These are phyloP conservation scores for Kazachstania psychrophila DNA, from an alignment of 805 yeast genomes.

Conservation along the genomic window DNA sequence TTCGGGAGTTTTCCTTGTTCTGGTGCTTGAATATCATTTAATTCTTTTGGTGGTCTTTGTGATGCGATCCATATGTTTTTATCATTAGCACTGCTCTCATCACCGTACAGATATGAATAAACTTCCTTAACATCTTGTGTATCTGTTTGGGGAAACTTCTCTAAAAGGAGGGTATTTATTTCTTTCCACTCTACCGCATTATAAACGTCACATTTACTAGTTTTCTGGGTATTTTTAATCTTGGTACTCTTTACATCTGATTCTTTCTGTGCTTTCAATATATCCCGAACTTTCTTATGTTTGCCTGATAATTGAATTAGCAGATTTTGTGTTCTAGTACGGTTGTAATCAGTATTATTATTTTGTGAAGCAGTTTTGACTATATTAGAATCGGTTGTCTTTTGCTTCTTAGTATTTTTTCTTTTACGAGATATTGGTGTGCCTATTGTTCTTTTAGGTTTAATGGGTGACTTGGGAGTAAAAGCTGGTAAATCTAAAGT, in stretches of 20 bases:
- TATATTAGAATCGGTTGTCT: background rate
- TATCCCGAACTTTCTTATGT: conserved; percentile 22
- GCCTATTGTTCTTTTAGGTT: background rate
- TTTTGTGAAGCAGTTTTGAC: conserved; percentile 10
- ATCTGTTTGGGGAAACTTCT: conserved; percentile 18
- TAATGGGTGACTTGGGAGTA: background rate
- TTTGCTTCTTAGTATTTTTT: conserved; percentile 1
- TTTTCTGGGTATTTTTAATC: background rate
- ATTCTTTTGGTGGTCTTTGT: conserved; percentile 11
- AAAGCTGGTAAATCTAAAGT: background rate
- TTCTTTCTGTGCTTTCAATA: conserved; percentile 10
- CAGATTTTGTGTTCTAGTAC: conserved; percentile 12
- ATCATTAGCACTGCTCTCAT: conserved; percentile 5
- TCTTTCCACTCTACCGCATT: conserved; percentile 25
- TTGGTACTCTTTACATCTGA: background rate
- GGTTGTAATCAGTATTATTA: conserved; percentile 7
- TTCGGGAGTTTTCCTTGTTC: background rate
- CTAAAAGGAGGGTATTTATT: conserved; percentile 12
- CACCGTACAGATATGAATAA: conserved; percentile 22
- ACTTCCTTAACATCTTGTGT: conserved; percentile 17
- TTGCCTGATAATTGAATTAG: conserved; percentile 27
- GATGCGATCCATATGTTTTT: conserved; percentile 20
- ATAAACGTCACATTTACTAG: conserved; percentile 16
- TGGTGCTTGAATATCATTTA: background rate
- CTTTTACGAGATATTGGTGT: background rate